phyloP scores from a whole-genome alignment of 345 rosid genomes.

The Viola odorata region DNA sequence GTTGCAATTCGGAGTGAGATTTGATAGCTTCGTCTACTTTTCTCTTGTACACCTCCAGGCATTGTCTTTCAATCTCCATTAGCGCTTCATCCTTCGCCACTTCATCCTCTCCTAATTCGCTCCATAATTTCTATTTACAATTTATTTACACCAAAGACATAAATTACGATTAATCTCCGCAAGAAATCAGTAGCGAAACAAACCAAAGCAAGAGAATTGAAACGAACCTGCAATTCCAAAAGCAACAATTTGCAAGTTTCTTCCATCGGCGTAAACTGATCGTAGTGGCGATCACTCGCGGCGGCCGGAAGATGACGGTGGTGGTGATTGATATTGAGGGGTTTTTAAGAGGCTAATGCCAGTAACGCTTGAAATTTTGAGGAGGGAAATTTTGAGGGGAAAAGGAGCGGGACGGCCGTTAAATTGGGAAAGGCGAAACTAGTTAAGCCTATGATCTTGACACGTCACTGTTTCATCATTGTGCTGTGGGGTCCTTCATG shows the following conservation, averaged over 20 bases:
- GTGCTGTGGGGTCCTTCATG: conserved; percentile 2
- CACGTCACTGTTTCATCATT: conserved; percentile 8
- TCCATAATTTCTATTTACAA: conserved; percentile 48
- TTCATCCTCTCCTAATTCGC: conserved; percentile 54
- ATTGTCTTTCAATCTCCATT: conserved; percentile 49
- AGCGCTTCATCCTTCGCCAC: conserved; percentile 40
- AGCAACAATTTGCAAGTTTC: conserved; percentile 55
- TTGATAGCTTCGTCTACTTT: conserved; percentile 47
- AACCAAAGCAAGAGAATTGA: too few relatives aligned
- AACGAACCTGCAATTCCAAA: conserved; percentile 44
- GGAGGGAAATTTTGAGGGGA: neutral
- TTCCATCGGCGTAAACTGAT: conserved; percentile 27
- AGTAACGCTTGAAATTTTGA: neutral
- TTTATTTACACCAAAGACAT: neutral
- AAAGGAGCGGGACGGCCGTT: conserved; percentile 37
- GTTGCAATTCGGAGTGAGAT: conserved; percentile 36
- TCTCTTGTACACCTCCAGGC: conserved; percentile 43
- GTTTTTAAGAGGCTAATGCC: neutral
- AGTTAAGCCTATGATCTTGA: conserved; percentile 9
- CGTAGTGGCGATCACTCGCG: neutral
- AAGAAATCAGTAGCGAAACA: too few relatives aligned
- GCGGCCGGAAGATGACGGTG: neutral
- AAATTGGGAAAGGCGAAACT: conserved; percentile 6
- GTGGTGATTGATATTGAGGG: neutral
- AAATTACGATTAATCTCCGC: neutral